Evolutionary conservation across 306 rosid genomes (phyloP).

Genomic region (Astragalus glycyphyllos): DNA sequence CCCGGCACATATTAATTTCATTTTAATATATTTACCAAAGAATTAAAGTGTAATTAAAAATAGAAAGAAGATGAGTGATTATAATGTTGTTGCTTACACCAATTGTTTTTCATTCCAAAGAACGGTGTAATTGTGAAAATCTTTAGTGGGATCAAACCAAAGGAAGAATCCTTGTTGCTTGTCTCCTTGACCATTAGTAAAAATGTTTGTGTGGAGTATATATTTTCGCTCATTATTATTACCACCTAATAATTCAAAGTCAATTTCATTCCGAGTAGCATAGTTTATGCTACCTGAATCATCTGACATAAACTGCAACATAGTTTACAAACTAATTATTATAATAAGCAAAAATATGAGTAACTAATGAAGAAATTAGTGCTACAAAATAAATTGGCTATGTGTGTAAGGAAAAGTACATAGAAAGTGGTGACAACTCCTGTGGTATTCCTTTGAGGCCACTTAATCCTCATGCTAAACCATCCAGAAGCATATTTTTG

Average conservation of each 20-base stretch:
- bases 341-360: background rate
- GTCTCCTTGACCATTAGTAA: constrained; percentile 8
- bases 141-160: constrained; percentile 43
- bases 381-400: too few relatives aligned
- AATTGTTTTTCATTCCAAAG: constrained; percentile 43
- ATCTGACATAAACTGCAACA: constrained; percentile 34
- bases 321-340: background rate
- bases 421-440: constrained; percentile 43
- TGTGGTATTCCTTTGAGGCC: constrained; percentile 10
- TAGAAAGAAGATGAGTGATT: too few relatives aligned
- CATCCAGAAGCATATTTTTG: constrained; percentile 35
- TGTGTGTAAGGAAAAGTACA: background rate
- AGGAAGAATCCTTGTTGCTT: constrained; percentile 36
- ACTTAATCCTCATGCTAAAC: constrained; percentile 38
- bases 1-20: constrained; percentile 6
- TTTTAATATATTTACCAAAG: background rate
- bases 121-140: constrained; percentile 41
- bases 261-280: constrained; percentile 39
- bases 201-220: constrained; percentile 40
- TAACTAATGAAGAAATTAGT: too few relatives aligned
- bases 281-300: too few relatives aligned
- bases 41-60: background rate
- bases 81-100: constrained; percentile 27
- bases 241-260: constrained; percentile 46
- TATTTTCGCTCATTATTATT: background rate